Base-by-base conservation (phyloP, 2,329 filamentous ascomycete species). In the Fusarium bactridioides region DNA sequence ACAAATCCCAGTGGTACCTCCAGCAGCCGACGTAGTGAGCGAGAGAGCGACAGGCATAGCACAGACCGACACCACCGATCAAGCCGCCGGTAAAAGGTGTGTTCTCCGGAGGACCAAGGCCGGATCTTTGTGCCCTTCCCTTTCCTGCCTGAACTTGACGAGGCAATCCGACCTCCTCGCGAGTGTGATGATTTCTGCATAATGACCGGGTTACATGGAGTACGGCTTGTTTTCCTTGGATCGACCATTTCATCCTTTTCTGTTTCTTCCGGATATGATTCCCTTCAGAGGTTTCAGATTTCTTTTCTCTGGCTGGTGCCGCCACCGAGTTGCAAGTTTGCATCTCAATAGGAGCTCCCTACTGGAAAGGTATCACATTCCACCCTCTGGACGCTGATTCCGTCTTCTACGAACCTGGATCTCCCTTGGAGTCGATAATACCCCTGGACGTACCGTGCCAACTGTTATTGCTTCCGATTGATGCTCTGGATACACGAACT, bases 1-100 rank as follows among this genome's bases (percentile, higher is more conserved):
- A 80, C 81, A 73, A 74, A 82, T 67, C 78, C 78, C 70, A 79
- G 78, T 78, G 80, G 79, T 76, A 66, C 79, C 75, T 67, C 79
- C 75, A 80, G 72, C 77, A 79, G 72, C 70, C 83, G 82, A 76
- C 82, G 83, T 79, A 82, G 78, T 80, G 82, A 84, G 64, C 79
- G 82, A 76, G 83, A 85, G 65, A 77, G 72, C 76, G 82, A 83
- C 73, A 83, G 82, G 77, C 81, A 81, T 64, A 74, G 79, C 59
- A 78, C 79, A 25, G 81, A 83, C 71, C 77, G 81, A 69, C 82
- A 83, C 70, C 80, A 82, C 67, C 81, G 83, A 65, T 76, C 81
- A 61, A 76, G 80, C 54, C 82, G 81, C 67, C 81, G 82, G 76
- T 83, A 80, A 77, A 65, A 54, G 64, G 58, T 53, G 65, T 45